These are phyloP conservation scores for Crithidia brevicula DNA, from an alignment of 208 protist species.

Conservation along the genomic window DNA sequence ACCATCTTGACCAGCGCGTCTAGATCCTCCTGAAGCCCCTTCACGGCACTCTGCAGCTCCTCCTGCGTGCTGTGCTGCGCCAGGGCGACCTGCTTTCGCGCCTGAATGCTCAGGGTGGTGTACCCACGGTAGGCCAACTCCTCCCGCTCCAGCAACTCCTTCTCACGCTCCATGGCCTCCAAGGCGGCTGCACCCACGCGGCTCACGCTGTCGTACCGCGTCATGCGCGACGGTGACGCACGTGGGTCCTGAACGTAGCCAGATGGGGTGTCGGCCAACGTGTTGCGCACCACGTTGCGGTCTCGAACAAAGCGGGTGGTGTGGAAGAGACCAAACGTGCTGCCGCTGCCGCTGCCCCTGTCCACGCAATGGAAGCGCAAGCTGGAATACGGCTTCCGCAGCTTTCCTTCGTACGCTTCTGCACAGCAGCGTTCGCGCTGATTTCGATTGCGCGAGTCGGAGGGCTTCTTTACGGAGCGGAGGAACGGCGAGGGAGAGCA, in stretches of 20 bases:
- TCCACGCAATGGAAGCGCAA: no score
- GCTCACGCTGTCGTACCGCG: constrained; percentile 44
- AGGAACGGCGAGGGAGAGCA: no score
- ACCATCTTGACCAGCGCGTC: constrained; percentile 29
- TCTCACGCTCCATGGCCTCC: constrained; percentile 54
- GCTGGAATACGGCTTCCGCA: no score
- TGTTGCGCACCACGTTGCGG: constrained; percentile 68
- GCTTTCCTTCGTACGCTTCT: no score
- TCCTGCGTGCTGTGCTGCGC: constrained; percentile 18
- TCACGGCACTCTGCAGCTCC: constrained; percentile 35
- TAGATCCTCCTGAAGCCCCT: constrained; percentile 42
- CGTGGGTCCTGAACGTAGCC: constrained; percentile 78
- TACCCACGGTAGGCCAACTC: constrained; percentile 70
- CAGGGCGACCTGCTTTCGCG: constrained; percentile 49
- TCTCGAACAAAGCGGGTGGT: constrained; percentile 23
- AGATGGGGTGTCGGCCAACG: constrained; percentile 69
- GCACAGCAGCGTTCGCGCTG: no score
- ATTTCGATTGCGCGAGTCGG: no score
- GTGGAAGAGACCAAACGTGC: constrained; percentile 7
- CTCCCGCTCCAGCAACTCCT: constrained; percentile 57
- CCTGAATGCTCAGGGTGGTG: constrained; percentile 58
- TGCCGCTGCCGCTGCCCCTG: neutral
- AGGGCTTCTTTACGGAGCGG: no score
- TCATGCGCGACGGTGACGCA: constrained; percentile 48
- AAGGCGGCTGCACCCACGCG: constrained; percentile 36